Percentiles rank a stretch among this genome's conserved stretches.
phyloP scores from a whole-genome alignment of 2,329 filamentous ascomycete species.

The Metarhizium robertsii region DNA sequence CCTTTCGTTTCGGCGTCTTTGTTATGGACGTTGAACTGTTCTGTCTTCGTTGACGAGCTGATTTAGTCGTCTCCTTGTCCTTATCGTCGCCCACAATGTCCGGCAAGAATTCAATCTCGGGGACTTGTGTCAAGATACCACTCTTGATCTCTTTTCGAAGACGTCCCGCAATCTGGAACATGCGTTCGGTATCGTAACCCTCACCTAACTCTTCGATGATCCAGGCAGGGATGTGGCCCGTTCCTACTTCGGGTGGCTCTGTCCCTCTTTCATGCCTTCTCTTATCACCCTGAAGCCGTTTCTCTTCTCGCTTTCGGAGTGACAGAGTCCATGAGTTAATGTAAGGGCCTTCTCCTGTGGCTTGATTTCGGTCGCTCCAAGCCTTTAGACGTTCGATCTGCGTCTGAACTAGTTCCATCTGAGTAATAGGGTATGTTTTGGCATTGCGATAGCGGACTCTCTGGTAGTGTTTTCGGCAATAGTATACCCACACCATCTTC shows the following conservation, averaged over 20 bases:
- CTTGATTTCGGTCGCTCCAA: conserved; percentile 48
- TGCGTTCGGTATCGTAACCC: conserved; percentile 37
- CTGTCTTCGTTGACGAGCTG: conserved; percentile 12
- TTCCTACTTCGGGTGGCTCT: conserved; percentile 15
- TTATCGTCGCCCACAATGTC: conserved; percentile 37
- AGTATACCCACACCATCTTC: conserved; percentile 61
- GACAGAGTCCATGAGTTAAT: conserved; percentile 48
- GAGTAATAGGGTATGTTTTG: conserved; percentile 48
- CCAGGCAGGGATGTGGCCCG: conserved; percentile 39
- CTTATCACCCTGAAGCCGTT: conserved; percentile 34
- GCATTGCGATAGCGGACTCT: conserved; percentile 60
- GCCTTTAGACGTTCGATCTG: conserved; percentile 54
- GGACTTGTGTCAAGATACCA: conserved; percentile 35
- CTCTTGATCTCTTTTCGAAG: conserved; percentile 35
- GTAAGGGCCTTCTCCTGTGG: conserved; percentile 17
- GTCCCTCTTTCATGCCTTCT: conserved; percentile 21
- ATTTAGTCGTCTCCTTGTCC: conserved; percentile 14
- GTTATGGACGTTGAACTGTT: conserved; percentile 7
- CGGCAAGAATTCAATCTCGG: conserved; percentile 51
- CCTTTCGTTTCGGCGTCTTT: conserved; percentile 17
- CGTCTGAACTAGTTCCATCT: conserved; percentile 53
- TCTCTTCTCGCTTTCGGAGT: conserved; percentile 55
- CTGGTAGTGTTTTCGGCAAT: conserved; percentile 78
- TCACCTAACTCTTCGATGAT: conserved; percentile 34
- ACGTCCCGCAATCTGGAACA: conserved; percentile 36